These are phyloP conservation scores for Cantharellus cinnabarinus DNA, from an alignment of 768 basidiomycete species.

Conservation along the genomic window DNA sequence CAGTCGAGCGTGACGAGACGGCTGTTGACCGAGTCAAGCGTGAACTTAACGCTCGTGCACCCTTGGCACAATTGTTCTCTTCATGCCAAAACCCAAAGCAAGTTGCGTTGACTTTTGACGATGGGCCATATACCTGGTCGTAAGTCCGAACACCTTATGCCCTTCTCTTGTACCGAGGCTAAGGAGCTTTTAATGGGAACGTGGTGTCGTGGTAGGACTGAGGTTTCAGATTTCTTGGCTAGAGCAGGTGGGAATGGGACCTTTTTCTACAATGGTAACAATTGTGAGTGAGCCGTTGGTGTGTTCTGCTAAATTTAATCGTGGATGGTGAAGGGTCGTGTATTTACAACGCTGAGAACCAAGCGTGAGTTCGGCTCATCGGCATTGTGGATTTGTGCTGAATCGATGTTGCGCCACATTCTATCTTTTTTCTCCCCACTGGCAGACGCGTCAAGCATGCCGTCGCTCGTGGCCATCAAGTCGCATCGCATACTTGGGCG, in stretches of 20 bases:
- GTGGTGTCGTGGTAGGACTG: neutral
- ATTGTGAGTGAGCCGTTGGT: neutral
- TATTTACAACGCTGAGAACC: conserved; percentile 8
- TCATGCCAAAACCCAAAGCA: conserved; percentile 3
- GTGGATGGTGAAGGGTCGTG: conserved; percentile 1
- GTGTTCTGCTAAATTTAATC: neutral
- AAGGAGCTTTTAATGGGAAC: too few species aligned
- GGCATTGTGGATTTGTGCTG: neutral
- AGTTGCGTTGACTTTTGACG: conserved; percentile 4
- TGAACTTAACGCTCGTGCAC: neutral
- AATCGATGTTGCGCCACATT: neutral
- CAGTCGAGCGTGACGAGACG: neutral
- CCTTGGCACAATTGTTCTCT: conserved; percentile 2
- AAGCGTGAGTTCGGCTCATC: neutral
- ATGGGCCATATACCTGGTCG: too few species aligned
- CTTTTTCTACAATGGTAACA: conserved; percentile 8
- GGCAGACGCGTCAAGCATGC: neutral
- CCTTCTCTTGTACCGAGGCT: too few species aligned
- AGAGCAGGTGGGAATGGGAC: conserved; percentile 4
- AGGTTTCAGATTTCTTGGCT: neutral
- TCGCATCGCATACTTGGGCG: conserved; percentile 3
- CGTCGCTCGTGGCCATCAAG: conserved; percentile 3
- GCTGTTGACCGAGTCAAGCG: neutral
- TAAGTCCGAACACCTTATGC: too few species aligned
- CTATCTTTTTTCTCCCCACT: neutral